A percentile compares a stretch with the other conserved stretches of the same genome.
phyloP scores from a whole-genome alignment of 2,329 filamentous ascomycete genomes.

The Aspergillus viridinutans region DNA sequence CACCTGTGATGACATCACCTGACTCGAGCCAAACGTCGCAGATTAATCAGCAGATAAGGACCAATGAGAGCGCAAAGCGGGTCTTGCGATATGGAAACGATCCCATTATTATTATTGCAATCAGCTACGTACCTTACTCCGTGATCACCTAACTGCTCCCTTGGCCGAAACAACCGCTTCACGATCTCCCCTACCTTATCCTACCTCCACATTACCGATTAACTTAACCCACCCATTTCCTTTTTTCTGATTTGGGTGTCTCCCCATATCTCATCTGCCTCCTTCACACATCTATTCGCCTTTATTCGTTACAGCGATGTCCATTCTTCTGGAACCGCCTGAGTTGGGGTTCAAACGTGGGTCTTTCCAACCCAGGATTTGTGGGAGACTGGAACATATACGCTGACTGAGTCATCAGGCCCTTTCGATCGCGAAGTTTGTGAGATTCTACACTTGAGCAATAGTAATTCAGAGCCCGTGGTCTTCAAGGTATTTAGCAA shows the following conservation, averaged over 20 bases:
- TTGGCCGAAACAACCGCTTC: neutral
- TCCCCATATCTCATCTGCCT: constrained; percentile 4
- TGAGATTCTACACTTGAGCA: constrained; percentile 56
- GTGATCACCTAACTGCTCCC: neutral
- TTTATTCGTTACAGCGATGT: constrained; percentile 59
- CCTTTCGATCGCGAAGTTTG: constrained; percentile 63
- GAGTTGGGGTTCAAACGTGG: constrained; percentile 91
- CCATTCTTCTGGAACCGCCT: constrained; percentile 83
- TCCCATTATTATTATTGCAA: neutral
- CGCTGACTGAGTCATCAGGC: constrained; percentile 42
- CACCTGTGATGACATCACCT: constrained; percentile 31
- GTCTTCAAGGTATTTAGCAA: constrained; percentile 56
- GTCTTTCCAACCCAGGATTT: constrained; percentile 16
- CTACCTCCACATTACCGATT: neutral
- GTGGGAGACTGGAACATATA: constrained; percentile 4
- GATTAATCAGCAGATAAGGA: neutral
- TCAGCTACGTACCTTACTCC: neutral
- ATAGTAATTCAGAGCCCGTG: constrained; percentile 54
- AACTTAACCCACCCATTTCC: neutral
- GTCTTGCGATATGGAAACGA: neutral
- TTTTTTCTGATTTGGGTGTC: constrained; percentile 7
- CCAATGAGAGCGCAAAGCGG: constrained; percentile 3
- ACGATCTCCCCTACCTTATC: neutral
- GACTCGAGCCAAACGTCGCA: constrained; percentile 15
- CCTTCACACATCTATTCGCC: constrained; percentile 9